Evolutionary conservation across 2,329 filamentous ascomycete genomes (phyloP).

Genomic region (Colletotrichum sp.): DNA sequence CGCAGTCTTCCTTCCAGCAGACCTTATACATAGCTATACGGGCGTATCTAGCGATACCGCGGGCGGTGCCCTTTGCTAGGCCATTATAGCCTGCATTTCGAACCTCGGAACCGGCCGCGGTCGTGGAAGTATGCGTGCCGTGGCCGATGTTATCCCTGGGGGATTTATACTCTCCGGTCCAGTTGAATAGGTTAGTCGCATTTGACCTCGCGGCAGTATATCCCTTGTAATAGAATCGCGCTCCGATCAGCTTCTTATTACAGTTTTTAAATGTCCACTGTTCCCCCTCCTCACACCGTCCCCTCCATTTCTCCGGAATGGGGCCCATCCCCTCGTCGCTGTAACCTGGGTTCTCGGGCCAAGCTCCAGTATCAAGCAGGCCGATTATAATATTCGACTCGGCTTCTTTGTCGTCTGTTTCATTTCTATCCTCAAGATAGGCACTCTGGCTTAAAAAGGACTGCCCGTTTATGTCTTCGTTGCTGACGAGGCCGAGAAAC

Average conservation of each 20-base stretch:
- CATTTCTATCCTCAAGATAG: background rate
- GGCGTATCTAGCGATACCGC: background rate
- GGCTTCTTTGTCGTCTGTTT: background rate
- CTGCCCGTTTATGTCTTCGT: background rate
- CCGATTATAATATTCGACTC: constrained; percentile 19
- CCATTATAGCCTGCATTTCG: background rate
- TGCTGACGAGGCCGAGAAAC: constrained; percentile 9
- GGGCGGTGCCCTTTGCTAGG: background rate
- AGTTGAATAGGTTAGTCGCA: background rate
- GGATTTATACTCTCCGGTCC: background rate
- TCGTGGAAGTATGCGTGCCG: background rate
- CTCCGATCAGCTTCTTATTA: constrained; percentile 21
- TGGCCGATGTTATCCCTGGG: background rate
- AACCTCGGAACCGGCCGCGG: background rate
- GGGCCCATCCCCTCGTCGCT: constrained; percentile 11
- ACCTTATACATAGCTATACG: constrained; percentile 1
- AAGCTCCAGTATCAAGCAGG: constrained; percentile 12
- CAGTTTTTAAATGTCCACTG: constrained; percentile 5
- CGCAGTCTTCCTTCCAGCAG: background rate
- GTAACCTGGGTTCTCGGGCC: constrained; percentile 22
- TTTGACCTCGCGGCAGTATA: background rate
- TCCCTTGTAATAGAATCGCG: constrained; percentile 8
- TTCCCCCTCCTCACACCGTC: constrained; percentile 3
- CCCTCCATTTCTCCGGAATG: constrained; percentile 10
- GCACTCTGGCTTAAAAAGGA: background rate